phyloP scores from a whole-genome alignment of 1,139 yeast genomes.

The Geotrichum cucujoidarum region DNA sequence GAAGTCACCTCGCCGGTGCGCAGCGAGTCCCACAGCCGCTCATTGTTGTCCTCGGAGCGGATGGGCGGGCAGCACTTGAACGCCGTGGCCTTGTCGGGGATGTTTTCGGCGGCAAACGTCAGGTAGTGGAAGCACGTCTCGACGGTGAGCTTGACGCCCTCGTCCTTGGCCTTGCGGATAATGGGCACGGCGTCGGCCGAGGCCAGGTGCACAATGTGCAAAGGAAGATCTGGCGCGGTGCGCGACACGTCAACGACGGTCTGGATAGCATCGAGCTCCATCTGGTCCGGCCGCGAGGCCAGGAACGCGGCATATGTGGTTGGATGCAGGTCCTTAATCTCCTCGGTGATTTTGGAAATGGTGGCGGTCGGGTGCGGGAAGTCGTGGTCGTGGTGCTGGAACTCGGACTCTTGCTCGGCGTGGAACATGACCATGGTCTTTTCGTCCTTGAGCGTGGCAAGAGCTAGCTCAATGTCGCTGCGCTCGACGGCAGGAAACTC shows the following conservation, averaged over 20 bases:
- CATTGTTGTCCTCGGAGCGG: constrained; percentile 64
- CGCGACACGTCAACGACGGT: constrained; percentile 62
- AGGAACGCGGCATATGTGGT: constrained; percentile 68
- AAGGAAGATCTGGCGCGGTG: constrained; percentile 49
- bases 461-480: constrained; percentile 58
- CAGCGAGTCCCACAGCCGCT: constrained; percentile 72
- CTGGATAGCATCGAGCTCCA: constrained; percentile 78
- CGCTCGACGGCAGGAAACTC: constrained; percentile 82
- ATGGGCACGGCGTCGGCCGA: constrained; percentile 72
- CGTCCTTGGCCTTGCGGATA: constrained; percentile 59
- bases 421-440: constrained; percentile 83
- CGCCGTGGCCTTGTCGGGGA: constrained; percentile 70
- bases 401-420: constrained; percentile 71
- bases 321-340: constrained; percentile 23
- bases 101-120: constrained; percentile 67
- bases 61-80: constrained; percentile 96
- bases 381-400: constrained; percentile 42
- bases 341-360: constrained; percentile 11
- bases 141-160: constrained; percentile 60
- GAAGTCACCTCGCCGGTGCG: constrained; percentile 61
- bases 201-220: constrained; percentile 88
- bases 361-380: constrained; percentile 35
- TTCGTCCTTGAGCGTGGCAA: constrained; percentile 56
- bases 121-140: constrained; percentile 94
- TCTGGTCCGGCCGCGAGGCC: constrained; percentile 80